These are phyloP conservation scores for Alternaria novae-zelandiae DNA, from an alignment of 2,329 filamentous ascomycete genomes.

Conservation along the genomic window DNA sequence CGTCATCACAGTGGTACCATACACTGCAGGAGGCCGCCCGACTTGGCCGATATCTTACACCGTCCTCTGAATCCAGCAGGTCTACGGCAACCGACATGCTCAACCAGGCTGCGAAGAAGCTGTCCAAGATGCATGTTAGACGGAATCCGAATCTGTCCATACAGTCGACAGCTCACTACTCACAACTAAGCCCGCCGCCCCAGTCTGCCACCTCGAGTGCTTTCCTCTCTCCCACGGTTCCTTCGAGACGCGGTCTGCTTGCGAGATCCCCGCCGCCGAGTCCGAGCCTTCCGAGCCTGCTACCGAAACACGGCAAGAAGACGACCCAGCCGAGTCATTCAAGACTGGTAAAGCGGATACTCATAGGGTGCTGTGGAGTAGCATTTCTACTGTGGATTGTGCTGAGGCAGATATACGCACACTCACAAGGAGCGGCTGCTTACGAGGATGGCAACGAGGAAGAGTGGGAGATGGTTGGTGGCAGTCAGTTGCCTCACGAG, in stretches of 20 bases:
- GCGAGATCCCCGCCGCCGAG: constrained; percentile 74
- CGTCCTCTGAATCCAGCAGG: not conserved
- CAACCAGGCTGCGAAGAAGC: constrained; percentile 43
- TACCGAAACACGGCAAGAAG: constrained; percentile 70
- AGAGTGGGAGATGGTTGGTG: constrained; percentile 71
- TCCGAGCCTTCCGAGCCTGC: constrained; percentile 71
- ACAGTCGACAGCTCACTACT: constrained; percentile 48
- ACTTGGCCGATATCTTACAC: constrained; percentile 7
- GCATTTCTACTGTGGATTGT: constrained; percentile 61
- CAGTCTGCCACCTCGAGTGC: constrained; percentile 44
- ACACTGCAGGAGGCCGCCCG: constrained; percentile 14
- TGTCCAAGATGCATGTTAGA: constrained; percentile 54
- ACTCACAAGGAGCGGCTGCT: constrained; percentile 18
- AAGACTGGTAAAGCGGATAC: constrained; percentile 62
- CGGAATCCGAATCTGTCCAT: constrained; percentile 56
- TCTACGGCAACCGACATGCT: constrained; percentile 37
- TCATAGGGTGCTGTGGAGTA: constrained; percentile 60
- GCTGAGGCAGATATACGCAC: constrained; percentile 41
- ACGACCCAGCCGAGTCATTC: constrained; percentile 59
- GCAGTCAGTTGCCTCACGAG: constrained; percentile 70
- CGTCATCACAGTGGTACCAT: constrained; percentile 17
- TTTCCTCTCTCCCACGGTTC: constrained; percentile 45
- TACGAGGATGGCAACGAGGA: constrained; percentile 38
- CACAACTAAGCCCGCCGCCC: constrained; percentile 38
- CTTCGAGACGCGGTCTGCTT: constrained; percentile 62